Conservation (phyloP, 116 monocot species). For the Zostera marina region DNA sequence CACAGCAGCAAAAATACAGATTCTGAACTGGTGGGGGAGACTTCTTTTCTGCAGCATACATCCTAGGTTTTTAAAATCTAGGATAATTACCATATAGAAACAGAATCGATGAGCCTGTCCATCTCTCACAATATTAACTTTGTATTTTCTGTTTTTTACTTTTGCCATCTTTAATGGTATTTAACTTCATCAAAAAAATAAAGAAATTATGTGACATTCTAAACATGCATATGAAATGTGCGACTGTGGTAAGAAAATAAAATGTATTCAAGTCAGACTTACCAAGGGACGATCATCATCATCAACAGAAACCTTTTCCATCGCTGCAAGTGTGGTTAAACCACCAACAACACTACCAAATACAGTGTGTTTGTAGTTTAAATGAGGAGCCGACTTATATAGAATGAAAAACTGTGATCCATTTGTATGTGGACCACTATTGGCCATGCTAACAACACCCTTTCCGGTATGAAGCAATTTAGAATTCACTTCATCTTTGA, state of each 20-base stretch:
- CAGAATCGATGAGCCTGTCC: too few relatives aligned
- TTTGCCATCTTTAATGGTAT: too few relatives aligned
- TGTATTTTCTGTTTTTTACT: too few relatives aligned
- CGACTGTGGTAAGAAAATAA: background rate
- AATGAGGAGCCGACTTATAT: constrained; percentile 84
- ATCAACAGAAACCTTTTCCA: constrained; percentile 97
- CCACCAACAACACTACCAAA: constrained; percentile 94
- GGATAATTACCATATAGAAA: too few relatives aligned
- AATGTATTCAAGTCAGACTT: constrained; percentile 12
- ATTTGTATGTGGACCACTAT: constrained; percentile 90
- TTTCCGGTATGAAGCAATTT: constrained; percentile 81
- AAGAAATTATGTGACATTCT: background rate
- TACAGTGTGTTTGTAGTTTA: constrained; percentile 94
- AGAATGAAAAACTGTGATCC: constrained; percentile 96
- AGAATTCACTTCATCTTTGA: constrained; percentile 95
- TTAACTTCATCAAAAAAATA: too few relatives aligned
- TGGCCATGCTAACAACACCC: constrained; percentile 97
- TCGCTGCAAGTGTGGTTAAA: constrained; percentile 58
- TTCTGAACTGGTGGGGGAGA: too few relatives aligned
- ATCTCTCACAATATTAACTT: too few relatives aligned
- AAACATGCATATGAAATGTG: background rate
- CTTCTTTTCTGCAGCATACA: too few relatives aligned
- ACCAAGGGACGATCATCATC: constrained; percentile 87
- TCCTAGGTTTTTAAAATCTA: too few relatives aligned
- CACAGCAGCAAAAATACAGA: too few relatives aligned